A percentile compares a stretch with the other conserved stretches of the same genome.
These are phyloP conservation scores for Coniochaeta pulveracea DNA, from an alignment of 2,329 filamentous ascomycete genomes.

Conservation along the genomic window DNA sequence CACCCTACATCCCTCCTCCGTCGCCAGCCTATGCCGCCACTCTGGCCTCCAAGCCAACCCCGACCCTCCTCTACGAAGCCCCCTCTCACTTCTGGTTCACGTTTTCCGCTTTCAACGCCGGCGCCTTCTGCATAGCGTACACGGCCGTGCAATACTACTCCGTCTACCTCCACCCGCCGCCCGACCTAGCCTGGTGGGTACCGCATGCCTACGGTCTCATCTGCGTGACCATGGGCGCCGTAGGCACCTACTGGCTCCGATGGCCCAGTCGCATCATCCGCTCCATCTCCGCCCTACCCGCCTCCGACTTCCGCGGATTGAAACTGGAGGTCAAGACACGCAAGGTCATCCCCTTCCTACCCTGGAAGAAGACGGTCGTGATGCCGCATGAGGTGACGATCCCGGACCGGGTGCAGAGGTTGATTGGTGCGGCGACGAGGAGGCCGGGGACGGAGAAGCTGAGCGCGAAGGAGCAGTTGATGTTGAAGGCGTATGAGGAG, in stretches of 20 bases:
- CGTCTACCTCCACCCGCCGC: conserved; percentile 35
- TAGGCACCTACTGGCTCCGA: conserved; percentile 49
- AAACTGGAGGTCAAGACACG: conserved; percentile 39
- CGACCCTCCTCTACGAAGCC: conserved; percentile 52
- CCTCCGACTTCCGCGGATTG: conserved; percentile 9
- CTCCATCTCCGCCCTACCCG: conserved; percentile 42
- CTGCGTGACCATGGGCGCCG: conserved; percentile 45
- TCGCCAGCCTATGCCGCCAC: conserved; percentile 33
- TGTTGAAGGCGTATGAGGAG: conserved; percentile 23
- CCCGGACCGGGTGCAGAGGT: conserved; percentile 21
- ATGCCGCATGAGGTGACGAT: conserved; percentile 24
- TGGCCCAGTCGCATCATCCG: conserved; percentile 47
- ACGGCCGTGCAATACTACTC: conserved; percentile 37
- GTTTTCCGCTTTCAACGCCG: conserved; percentile 44
- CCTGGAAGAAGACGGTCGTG: conserved; percentile 28
- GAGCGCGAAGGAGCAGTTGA: conserved; percentile 15
- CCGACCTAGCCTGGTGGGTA: conserved; percentile 44
- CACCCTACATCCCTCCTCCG: conserved; percentile 5
- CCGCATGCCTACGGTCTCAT: conserved; percentile 44
- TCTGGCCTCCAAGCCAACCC: conserved; percentile 41
- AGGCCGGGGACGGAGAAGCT: conserved; percentile 1
- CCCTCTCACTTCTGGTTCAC: conserved; percentile 54
- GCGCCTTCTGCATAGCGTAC: conserved; percentile 39
- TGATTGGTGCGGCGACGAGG: conserved; percentile 7
- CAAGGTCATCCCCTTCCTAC: conserved; percentile 35